phyloP scores from a whole-genome alignment of 257 asterid species.

The Gynochthodes officinalis region DNA sequence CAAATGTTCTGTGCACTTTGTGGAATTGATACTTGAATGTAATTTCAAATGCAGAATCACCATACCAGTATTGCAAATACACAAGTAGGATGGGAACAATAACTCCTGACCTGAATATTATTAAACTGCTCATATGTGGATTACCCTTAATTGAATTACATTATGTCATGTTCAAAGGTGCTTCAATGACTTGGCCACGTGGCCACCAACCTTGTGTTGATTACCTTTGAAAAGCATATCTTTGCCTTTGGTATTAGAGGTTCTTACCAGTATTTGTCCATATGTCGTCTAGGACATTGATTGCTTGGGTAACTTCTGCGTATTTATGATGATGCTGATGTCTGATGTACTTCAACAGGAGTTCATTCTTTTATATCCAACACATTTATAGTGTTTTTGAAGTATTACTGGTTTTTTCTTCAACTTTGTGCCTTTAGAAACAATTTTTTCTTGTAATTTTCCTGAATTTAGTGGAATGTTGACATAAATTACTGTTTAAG shows the following conservation, averaged over 20 bases:
- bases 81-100: no score
- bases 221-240: not conserved
- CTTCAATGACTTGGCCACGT: not conserved
- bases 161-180: not conserved
- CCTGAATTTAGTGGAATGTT: not conserved
- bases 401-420: not conserved
- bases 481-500: not conserved
- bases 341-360: not conserved
- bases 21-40: not conserved
- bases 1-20: not conserved
- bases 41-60: not conserved
- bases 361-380: no score
- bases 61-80: not conserved
- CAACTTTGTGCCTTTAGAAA: not conserved
- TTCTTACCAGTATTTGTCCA: not conserved
- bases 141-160: no score
- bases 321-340: no score
- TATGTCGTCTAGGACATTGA: not conserved
- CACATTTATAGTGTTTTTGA: not conserved
- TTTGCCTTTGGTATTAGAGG: not conserved
- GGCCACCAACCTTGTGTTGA: not conserved
- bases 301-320: no score
- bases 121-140: no score
- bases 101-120: no score
- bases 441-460: no score